Base-by-base conservation (phyloP, 441 rosid genomes). In the Dalechampia spathulata region DNA sequence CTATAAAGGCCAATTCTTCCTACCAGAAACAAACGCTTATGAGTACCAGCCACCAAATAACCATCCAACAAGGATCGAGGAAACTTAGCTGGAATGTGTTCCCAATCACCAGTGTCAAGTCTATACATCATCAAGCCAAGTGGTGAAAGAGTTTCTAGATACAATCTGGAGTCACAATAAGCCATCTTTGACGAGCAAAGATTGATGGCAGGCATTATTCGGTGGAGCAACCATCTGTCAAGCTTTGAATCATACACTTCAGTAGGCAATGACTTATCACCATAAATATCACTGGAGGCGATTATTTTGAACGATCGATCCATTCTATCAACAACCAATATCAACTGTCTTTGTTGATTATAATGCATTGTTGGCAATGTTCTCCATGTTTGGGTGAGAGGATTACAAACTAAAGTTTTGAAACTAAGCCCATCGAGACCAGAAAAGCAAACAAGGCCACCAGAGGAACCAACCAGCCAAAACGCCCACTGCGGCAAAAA, bases 171-270 rank as follows among this genome's bases (percentile, higher is more conserved):
- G 72, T 87, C 90, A 57, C 96, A 91, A 65, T 86, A 86, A 0
- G 98, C 96, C 90, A 86, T 87, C 73, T 91, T 87, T 13, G 95
- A 86, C n/a, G 98, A 91, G 76, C 95, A 87, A 63, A 91, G 87
- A 64, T 91, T 87, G 63, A 86, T 95, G 0, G 95, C 93, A 27
- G 96, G 96, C 96, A 86, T 87, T 65, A 78, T 84, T 75, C 86
- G 98, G 65, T 91, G 98, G 50, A 86, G 66, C 0, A 72, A 75
- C 96, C 96, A 91, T 64, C 69, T 67, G 57, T 83, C 79, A 17
- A 76, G 75, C 60, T 81, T 86, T 21, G 98, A 91, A 62, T 87
- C 89, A 60, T 82, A 91, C n/a, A 91, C 93, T 76, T 87, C 98
- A 4, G 95, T 91, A 17, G 98, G 98, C 34, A 85, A 75, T 3